A percentile compares a stretch with the other conserved stretches of the same genome.
Evolutionary conservation across 768 basidiomycete species (phyloP).

Genomic region (Hirschioporus abietinus): DNA sequence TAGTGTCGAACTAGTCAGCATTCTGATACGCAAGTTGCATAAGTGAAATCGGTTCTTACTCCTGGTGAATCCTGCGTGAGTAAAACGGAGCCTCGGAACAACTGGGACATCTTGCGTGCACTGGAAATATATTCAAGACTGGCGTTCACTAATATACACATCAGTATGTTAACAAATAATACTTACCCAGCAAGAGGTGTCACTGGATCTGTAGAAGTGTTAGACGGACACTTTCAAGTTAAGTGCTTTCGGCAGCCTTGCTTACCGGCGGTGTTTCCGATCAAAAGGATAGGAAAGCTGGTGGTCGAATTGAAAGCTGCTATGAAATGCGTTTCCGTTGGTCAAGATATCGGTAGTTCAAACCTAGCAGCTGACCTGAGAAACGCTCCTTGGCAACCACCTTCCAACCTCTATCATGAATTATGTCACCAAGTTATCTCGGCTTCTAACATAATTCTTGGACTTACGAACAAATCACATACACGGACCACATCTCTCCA

Average conservation of each 20-base stretch:
- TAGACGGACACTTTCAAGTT: no score
- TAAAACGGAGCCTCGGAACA: no score
- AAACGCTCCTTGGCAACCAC: neutral
- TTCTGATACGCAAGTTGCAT: no score
- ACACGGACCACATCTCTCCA: conserved; percentile 5
- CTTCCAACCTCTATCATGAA: conserved; percentile 7
- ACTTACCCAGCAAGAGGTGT: conserved; percentile 14
- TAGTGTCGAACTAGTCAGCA: no score
- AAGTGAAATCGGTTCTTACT: no score
- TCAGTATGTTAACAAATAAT: no score
- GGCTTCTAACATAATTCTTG: conserved; percentile 4
- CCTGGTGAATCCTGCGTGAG: no score
- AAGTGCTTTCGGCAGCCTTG: no score
- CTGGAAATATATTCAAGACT: no score
- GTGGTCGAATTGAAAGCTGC: conserved; percentile 31
- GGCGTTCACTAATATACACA: no score
- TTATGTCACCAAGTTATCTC: conserved; percentile 14
- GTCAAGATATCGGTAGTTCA: neutral
- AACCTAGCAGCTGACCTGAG: conserved; percentile 10
- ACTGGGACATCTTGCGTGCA: no score
- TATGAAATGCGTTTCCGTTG: conserved; percentile 11
- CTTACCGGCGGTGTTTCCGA: conserved; percentile 29
- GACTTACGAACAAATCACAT: conserved; percentile 9
- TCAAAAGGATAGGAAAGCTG: conserved; percentile 33
- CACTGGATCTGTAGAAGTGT: conserved; percentile 17